Conservation (phyloP, 768 basidiomycete species). For the Lactarius deliciosus region DNA sequence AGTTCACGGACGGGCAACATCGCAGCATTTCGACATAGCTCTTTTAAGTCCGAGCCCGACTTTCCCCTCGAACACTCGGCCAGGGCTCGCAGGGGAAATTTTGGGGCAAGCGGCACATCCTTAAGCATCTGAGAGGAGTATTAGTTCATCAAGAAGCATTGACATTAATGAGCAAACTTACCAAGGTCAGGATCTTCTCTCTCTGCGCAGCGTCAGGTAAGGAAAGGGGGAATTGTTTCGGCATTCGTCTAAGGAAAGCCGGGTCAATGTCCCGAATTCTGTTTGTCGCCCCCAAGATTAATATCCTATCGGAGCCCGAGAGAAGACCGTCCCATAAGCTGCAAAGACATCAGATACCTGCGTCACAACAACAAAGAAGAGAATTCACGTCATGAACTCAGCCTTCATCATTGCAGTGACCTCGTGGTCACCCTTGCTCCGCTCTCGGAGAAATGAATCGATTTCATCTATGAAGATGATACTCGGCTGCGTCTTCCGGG, state of each 20-base stretch:
- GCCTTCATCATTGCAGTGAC: constrained; percentile 99
- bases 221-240: constrained; percentile 87
- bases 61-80: constrained; percentile 69
- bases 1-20: constrained; percentile 91
- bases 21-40: constrained; percentile 89
- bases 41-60: constrained; percentile 89
- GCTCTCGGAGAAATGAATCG: constrained; percentile 89
- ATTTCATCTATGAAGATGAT: constrained; percentile 99
- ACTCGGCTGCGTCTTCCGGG: constrained; percentile 87
- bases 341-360: background rate
- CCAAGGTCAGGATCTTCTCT: constrained; percentile 78
- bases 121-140: constrained; percentile 70
- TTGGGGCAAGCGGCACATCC: constrained; percentile 63
- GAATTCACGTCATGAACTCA: constrained; percentile 86
- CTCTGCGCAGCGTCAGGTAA: constrained; percentile 80
- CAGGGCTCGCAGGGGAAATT: constrained; percentile 60
- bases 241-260: constrained; percentile 93
- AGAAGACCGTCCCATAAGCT: constrained; percentile 95
- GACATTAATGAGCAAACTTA: constrained; percentile 36
- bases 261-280: constrained; percentile 89
- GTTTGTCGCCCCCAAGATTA: constrained; percentile 95
- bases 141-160: background rate
- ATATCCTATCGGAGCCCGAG: constrained; percentile 75
- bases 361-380: constrained; percentile 9
- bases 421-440: constrained; percentile 89